Base-by-base conservation (phyloP, 805 yeast species). In the Ogataea trehalophila region DNA sequence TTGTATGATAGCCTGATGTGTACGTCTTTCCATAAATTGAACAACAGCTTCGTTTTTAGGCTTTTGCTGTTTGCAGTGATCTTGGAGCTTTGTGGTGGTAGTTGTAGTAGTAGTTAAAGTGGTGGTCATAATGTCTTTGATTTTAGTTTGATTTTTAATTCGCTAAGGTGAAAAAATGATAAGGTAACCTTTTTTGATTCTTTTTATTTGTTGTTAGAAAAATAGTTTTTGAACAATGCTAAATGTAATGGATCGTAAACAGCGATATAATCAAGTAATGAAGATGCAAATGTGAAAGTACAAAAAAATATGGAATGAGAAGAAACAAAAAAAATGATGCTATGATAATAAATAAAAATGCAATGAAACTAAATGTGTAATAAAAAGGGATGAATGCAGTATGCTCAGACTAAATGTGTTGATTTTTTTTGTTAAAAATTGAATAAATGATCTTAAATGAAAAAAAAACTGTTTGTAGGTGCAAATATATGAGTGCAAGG, bases 21-120 rank as follows among this genome's bases (percentile, higher is more conserved):
- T 54, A 15, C 61, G 57, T 46, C 50, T 57, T 47, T 65, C 68
- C 47, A 61, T 56, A 46, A 49, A 52, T n/a, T 56, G 52, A 23
- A 54, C 56, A 39, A 52, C 41, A 41, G 53, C 55, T 8, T 44
- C 46, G 29, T 45, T 49, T 31, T 54, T 54, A 2, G 36, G 31
- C 31, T 11, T 46, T 20, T 43, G 47, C 39, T 26, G 41, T 26
- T 33, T 39, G 35, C 18, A 35, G 43, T 43, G 49, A 34, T 29
- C n/a, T 42, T 33, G 39, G 18, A 17, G 4, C 22, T 34, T 33
- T 16, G 44, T 20, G 11, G 6, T 35, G 33, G 13, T 22, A 33
- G 35, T 20, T n/a, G n/a, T n/a, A 4, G 20, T 20, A 20, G 20
- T 20, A 20, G 20, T 20, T 20, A 20, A 20, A 20, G 6, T 35